Evolutionary conservation across 768 basidiomycete species (phyloP).

Genomic region (Pleurotus salmoneostramineus): DNA sequence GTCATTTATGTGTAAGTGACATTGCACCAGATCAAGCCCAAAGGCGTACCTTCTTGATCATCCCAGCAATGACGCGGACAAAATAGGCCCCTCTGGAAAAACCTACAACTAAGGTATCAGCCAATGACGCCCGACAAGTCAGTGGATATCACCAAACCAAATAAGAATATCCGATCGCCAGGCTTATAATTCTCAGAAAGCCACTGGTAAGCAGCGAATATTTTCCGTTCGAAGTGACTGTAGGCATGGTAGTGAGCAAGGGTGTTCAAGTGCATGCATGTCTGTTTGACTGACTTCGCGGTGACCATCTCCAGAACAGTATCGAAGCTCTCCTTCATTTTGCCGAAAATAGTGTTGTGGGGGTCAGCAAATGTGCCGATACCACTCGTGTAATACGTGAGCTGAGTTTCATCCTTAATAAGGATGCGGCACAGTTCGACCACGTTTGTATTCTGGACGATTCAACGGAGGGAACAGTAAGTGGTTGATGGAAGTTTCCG

Average conservation of each 20-base stretch:
- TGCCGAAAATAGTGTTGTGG: conserved; percentile 13
- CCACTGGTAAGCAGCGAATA: conserved; percentile 38
- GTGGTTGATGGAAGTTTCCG: background rate
- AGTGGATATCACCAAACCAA: conserved; percentile 22
- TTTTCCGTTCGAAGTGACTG: conserved; percentile 31
- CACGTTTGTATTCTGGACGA: conserved; percentile 27
- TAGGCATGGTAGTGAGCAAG: background rate
- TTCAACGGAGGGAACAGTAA: background rate
- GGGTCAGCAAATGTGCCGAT: conserved; percentile 25
- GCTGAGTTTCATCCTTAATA: conserved; percentile 17
- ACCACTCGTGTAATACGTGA: conserved; percentile 28
- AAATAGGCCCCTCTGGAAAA: conserved; percentile 49
- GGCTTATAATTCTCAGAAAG: conserved; percentile 31
- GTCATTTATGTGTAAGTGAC: background rate
- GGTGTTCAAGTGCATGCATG: background rate
- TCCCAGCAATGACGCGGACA: conserved; percentile 37
- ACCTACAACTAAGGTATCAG: conserved; percentile 20
- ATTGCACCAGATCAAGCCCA: background rate
- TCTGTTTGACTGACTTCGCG: conserved; percentile 24
- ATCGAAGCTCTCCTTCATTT: conserved; percentile 16
- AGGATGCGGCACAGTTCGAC: conserved; percentile 23
- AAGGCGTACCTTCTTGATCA: conserved; percentile 33
- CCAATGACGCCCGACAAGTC: background rate
- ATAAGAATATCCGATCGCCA: conserved; percentile 37
- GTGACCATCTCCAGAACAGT: conserved; percentile 27